phyloP scores from a whole-genome alignment of 176 grass and related monocot genomes.

The Themeda triandra region DNA sequence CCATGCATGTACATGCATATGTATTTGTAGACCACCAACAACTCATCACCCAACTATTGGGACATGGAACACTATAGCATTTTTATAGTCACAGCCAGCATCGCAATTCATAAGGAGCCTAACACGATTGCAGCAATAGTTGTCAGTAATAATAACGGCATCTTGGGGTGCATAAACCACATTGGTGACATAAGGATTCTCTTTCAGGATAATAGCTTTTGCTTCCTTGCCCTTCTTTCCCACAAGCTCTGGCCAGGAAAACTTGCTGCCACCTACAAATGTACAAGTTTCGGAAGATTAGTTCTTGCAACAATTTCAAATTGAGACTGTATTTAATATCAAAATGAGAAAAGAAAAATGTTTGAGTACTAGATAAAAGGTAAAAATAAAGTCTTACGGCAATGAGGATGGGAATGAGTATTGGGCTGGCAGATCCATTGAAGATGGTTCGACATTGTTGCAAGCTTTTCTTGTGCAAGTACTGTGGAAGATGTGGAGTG shows the following conservation, averaged over 20 bases:
- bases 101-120: not conserved
- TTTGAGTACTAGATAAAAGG: not conserved
- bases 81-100: not conserved
- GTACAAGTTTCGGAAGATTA: not conserved
- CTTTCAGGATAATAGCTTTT: not conserved
- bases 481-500: no score
- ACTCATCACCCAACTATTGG: slow-evolving; percentile 22
- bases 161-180: not conserved
- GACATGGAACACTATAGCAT: not conserved
- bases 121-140: slow-evolving; percentile 37
- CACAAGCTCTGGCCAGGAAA: slow-evolving; percentile 23
- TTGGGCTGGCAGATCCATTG: not conserved
- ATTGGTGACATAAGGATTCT: not conserved
- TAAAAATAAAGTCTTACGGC: not conserved
- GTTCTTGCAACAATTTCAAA: not conserved
- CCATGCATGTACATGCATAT: not conserved
- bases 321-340: not conserved
- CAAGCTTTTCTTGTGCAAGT: not conserved
- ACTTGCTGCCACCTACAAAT: not conserved
- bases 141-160: not conserved
- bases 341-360: not conserved
- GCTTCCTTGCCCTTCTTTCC: slow-evolving; percentile 32
- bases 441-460: not conserved
- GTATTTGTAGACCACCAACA: not conserved
- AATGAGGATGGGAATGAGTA: not conserved